Conservation (phyloP, 768 basidiomycete species). For the Amanita pallidorosea region DNA sequence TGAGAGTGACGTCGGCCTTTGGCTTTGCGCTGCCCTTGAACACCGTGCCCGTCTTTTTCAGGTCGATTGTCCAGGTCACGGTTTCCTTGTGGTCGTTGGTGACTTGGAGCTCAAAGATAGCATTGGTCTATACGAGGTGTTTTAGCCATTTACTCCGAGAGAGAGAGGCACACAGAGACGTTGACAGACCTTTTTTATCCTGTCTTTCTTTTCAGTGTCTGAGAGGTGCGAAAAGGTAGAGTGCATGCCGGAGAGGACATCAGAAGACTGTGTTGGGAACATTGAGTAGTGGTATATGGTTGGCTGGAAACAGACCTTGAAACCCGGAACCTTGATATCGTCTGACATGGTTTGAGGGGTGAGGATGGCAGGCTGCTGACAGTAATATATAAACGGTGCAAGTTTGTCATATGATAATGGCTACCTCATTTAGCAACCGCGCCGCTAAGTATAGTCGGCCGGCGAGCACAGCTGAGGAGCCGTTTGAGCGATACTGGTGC, state of each 20-base stretch:
- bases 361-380: neutral
- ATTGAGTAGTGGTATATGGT: neutral
- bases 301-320: constrained; percentile 38
- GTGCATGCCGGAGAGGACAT: constrained; percentile 44
- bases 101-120: constrained; percentile 78
- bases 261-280: constrained; percentile 44
- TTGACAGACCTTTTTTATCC: constrained; percentile 60
- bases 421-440: neutral
- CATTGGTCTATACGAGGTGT: constrained; percentile 49
- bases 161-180: neutral
- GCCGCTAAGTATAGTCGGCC: too few species aligned
- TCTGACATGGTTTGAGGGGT: constrained; percentile 41
- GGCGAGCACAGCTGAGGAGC: too few species aligned
- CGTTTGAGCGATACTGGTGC: too few species aligned
- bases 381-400: neutral
- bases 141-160: neutral
- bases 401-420: constrained; percentile 2
- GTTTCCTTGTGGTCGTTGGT: constrained; percentile 63
- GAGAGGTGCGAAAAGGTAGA: constrained; percentile 40
- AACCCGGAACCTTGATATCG: constrained; percentile 63
- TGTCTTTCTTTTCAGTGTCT: constrained; percentile 51
- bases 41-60: constrained; percentile 75
- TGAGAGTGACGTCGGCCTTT: constrained; percentile 78
- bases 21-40: constrained; percentile 63
- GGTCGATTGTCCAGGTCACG: constrained; percentile 83